Conservation (phyloP, 805 yeast genomes). For the Sugiyamaella valdiviana region DNA sequence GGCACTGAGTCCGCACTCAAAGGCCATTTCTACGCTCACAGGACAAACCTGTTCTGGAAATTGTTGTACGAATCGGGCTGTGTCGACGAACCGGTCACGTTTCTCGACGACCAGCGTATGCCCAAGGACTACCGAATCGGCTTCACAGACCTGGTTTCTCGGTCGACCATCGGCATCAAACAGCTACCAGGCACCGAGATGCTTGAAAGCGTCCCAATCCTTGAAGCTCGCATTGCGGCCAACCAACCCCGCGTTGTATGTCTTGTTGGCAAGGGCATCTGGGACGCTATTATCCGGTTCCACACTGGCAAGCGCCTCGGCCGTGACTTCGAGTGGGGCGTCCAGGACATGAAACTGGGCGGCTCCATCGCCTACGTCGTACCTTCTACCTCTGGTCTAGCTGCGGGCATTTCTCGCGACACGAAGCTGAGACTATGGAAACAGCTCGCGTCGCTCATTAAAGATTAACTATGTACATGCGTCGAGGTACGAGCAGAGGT, state of each 20-base stretch:
- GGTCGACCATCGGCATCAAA: conserved; percentile 55
- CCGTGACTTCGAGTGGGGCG: conserved; percentile 50
- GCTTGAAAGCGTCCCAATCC: conserved; percentile 46
- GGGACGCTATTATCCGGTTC: conserved; percentile 50
- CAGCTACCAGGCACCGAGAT: conserved; percentile 51
- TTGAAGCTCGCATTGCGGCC: conserved; percentile 40
- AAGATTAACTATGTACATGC: neutral
- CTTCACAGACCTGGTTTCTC: conserved; percentile 60
- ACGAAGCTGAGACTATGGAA: conserved; percentile 48
- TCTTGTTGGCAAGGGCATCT: conserved; percentile 68
- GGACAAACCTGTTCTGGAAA: conserved; percentile 62
- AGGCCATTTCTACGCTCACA: conserved; percentile 72
- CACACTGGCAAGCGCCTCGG: conserved; percentile 30
- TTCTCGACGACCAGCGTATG: conserved; percentile 37
- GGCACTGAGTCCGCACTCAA: conserved; percentile 52
- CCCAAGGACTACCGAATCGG: conserved; percentile 49
- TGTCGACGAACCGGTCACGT: conserved; percentile 31
- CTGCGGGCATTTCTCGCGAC: conserved; percentile 42
- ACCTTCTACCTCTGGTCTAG: conserved; percentile 71
- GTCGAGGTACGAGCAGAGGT: too few relatives aligned
- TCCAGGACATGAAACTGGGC: conserved; percentile 30
- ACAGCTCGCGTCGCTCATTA: conserved; percentile 28
- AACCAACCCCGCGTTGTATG: conserved; percentile 43
- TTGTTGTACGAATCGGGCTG: conserved; percentile 49
- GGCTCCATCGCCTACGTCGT: conserved; percentile 45